Evolutionary conservation across 805 yeast species (phyloP).

Genomic region (Zygotorulaspora florentina): DNA sequence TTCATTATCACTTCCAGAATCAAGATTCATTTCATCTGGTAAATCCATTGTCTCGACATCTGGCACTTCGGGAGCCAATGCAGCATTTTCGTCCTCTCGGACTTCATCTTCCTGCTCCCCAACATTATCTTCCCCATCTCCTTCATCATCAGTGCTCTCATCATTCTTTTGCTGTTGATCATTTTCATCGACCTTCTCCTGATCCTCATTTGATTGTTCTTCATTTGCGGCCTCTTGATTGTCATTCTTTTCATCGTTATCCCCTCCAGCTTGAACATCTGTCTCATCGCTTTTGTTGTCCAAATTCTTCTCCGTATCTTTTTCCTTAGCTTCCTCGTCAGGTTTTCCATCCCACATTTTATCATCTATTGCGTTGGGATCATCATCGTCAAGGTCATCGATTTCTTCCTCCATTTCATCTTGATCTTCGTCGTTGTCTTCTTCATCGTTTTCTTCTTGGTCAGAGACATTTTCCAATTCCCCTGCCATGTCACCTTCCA

Average conservation of each 20-base stretch:
- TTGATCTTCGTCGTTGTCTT: conserved; percentile 54
- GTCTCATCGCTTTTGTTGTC: conserved; percentile 49
- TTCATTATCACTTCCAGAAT: conserved; percentile 64
- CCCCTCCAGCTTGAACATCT: conserved; percentile 39
- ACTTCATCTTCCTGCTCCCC: conserved; percentile 82
- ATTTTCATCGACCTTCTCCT: conserved; percentile 36
- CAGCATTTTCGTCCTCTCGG: conserved; percentile 61
- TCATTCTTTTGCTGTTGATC: conserved; percentile 36
- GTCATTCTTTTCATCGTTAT: conserved; percentile 34
- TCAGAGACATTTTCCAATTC: conserved; percentile 74
- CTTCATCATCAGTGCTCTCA: conserved; percentile 51
- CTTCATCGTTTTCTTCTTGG: conserved; percentile 54
- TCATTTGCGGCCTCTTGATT: conserved; percentile 34
- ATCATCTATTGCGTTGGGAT: conserved; percentile 93
- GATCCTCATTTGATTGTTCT: conserved; percentile 35
- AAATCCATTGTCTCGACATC: conserved; percentile 83
- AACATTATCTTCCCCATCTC: conserved; percentile 62
- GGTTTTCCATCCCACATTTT: conserved; percentile 98
- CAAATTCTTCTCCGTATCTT: conserved; percentile 70
- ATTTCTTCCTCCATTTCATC: conserved; percentile 84
- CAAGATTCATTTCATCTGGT: conserved; percentile 89
- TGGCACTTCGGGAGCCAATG: conserved; percentile 68
- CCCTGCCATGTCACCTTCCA: conserved; percentile 98
- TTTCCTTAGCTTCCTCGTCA: conserved; percentile 70
- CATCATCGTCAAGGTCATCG: conserved; percentile 83